These are phyloP conservation scores for Tagetes erecta DNA, from an alignment of 129 eudicot species.

Conservation along the genomic window DNA sequence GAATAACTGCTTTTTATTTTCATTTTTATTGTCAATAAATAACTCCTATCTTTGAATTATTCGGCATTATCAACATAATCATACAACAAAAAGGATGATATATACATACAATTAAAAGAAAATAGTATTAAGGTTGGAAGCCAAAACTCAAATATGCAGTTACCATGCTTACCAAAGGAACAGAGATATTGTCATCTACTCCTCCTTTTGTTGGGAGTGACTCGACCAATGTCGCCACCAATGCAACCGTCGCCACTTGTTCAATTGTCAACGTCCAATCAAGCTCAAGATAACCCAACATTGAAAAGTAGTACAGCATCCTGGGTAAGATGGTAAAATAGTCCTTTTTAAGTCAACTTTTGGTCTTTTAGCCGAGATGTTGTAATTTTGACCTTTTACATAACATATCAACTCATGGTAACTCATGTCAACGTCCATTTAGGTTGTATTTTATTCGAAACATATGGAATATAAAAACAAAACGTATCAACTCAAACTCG, in stretches of 20 bases:
- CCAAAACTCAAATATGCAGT: constrained; percentile 58
- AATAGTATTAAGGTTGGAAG: constrained; percentile 1
- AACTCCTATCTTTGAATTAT: not conserved
- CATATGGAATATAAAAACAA: not conserved
- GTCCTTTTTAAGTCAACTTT: not conserved
- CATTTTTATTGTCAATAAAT: not conserved
- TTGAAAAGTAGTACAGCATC: constrained; percentile 81
- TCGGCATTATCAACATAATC: not conserved
- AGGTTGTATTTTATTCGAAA: not conserved
- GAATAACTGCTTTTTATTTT: not conserved
- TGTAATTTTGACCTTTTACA: not conserved
- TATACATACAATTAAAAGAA: not conserved
- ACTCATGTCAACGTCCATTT: not conserved
- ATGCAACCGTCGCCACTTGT: constrained; percentile 69
- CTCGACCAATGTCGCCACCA: constrained; percentile 79
- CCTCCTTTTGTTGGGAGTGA: constrained; percentile 68
- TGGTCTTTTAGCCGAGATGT: not conserved
- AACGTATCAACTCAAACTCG: not conserved
- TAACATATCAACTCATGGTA: too few species aligned
- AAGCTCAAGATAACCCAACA: constrained; percentile 64
- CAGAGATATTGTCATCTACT: constrained; percentile 88
- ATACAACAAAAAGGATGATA: constrained; percentile 24
- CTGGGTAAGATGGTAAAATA: constrained; percentile 40
- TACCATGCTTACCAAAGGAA: constrained; percentile 76
- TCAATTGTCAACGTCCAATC: constrained; percentile 55